phyloP scores from a whole-genome alignment of 768 basidiomycete genomes.

The Lactifluus hygrophoroides region DNA sequence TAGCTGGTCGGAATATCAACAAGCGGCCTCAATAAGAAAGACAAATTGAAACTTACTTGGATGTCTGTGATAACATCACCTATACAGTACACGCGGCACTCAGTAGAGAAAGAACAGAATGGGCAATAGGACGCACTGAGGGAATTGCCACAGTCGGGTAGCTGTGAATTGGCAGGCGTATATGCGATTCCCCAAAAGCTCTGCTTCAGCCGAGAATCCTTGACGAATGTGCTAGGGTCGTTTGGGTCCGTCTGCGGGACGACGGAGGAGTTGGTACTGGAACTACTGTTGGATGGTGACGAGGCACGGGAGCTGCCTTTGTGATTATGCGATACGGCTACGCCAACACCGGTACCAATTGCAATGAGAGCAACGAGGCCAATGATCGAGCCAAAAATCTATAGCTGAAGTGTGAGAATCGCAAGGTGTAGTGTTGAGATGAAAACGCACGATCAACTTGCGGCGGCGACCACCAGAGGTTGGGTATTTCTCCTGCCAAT shows the following conservation, averaged over 20 bases:
- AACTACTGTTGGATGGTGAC: no score
- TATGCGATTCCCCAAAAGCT: conserved; percentile 85
- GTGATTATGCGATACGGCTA: conserved; percentile 38
- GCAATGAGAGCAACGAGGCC: conserved; percentile 43
- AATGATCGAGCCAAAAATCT: conserved; percentile 47
- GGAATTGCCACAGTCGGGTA: conserved; percentile 58
- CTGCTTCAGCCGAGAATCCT: conserved; percentile 58
- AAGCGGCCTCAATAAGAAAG: background rate
- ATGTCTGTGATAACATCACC: conserved; percentile 60
- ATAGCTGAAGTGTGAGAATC: background rate
- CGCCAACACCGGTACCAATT: conserved; percentile 56
- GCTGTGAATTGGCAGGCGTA: conserved; percentile 65
- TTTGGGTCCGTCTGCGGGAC: conserved; percentile 39
- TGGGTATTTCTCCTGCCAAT: conserved; percentile 8
- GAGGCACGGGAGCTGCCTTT: conserved; percentile 24
- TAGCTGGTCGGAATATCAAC: conserved; percentile 34
- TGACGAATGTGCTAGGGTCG: conserved; percentile 73
- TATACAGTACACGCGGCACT: conserved; percentile 15
- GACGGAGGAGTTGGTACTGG: conserved; percentile 12
- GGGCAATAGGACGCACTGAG: conserved; percentile 26
- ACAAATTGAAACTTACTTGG: conserved; percentile 38
- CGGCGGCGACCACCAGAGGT: background rate
- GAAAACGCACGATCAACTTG: conserved; percentile 17
- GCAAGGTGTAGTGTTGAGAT: background rate
- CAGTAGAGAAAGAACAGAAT: background rate